Evolutionary conservation across 495 filamentous ascomycete genomes (phyloP).

Genomic region (Hypomontagnella monticulosa): DNA sequence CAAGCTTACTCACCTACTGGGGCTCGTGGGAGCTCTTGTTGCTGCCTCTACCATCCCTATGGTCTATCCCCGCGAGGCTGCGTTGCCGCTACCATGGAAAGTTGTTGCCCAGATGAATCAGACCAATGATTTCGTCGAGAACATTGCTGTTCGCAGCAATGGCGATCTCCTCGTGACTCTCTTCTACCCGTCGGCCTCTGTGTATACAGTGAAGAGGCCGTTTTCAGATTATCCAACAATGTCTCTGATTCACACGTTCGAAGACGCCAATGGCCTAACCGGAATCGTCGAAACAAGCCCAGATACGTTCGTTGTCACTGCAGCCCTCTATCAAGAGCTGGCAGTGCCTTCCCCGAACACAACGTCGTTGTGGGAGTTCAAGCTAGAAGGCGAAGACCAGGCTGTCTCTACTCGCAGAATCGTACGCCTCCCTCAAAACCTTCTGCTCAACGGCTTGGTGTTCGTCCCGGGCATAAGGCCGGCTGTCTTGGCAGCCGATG

Average conservation of each 20-base stretch:
- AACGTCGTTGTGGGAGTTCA: constrained; percentile 21
- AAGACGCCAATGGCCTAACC: constrained; percentile 29
- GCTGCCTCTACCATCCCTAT: not conserved
- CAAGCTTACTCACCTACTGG: not conserved
- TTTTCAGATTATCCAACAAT: constrained; percentile 24
- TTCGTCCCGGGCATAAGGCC: constrained; percentile 35
- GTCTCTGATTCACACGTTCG: constrained; percentile 33
- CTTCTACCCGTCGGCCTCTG: constrained; percentile 20
- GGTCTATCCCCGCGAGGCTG: not conserved
- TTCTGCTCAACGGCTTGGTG: constrained; percentile 50
- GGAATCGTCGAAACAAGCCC: constrained; percentile 47
- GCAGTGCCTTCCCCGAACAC: constrained; percentile 1
- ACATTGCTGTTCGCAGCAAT: constrained; percentile 51
- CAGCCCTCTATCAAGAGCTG: constrained; percentile 29
- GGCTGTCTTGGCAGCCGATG: constrained; percentile 50
- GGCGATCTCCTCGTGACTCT: constrained; percentile 50
- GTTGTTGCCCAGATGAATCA: constrained; percentile 2
- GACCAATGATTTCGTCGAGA: constrained; percentile 41
- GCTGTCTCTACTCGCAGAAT: constrained; percentile 6
- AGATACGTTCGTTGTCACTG: constrained; percentile 45
- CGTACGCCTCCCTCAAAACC: constrained; percentile 20
- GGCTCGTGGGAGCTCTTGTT: constrained; percentile 2
- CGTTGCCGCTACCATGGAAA: constrained; percentile 1
- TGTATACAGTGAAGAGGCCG: constrained; percentile 23
- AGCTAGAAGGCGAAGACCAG: constrained; percentile 2